Base-by-base conservation (phyloP, 176 grass and related monocot species). In the Avena sativa region DNA sequence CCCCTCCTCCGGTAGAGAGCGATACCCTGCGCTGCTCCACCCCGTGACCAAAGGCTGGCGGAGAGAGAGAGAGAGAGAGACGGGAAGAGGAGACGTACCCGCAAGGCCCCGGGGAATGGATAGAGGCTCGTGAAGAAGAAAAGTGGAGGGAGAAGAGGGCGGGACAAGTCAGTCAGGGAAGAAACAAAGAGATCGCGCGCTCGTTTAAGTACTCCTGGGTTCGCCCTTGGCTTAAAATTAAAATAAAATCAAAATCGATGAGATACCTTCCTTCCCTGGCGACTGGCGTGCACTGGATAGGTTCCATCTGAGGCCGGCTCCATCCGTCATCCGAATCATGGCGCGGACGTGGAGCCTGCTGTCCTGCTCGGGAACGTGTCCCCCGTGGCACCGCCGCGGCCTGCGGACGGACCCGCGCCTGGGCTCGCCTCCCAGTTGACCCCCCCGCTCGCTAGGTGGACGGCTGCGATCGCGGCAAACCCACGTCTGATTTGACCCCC, bases 401-500 rank as follows among this genome's bases (percentile, higher is more conserved):
- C 83, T 55, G 4, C 14, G 5, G 46, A 48, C 40, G 6, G 40
- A 34, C 32, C 40, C 6, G 40, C 40, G 40, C 6, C 40, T 43
- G 40, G 40, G 40, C 40, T 43, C 40, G 0, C 6, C 40, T 1
- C 10, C 46, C 9, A 10, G 46, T 28, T 25, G 64, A 14, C 15
- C 64, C 64, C 64, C 64, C 28, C 5, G 71, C 59, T 50, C 8
- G 71, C 59, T 50, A 44, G 8, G 9, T 79, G 81, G 82, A 25
- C 75, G 81, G 87, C 81, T 8, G 53, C 9, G 55, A 52, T 7
- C 56, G 56, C 17, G 28, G 32, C 84, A 3, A 76, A 16, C 46
- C 13, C 9, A 20, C 14, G 12, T 34, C n/a, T n/a, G 12, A 17
- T 53, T 43, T 43, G 40, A 43, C 10, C 0, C 3, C 12, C 43